Base-by-base conservation (phyloP, 495 filamentous ascomycete species). In the Poronia punctata region DNA sequence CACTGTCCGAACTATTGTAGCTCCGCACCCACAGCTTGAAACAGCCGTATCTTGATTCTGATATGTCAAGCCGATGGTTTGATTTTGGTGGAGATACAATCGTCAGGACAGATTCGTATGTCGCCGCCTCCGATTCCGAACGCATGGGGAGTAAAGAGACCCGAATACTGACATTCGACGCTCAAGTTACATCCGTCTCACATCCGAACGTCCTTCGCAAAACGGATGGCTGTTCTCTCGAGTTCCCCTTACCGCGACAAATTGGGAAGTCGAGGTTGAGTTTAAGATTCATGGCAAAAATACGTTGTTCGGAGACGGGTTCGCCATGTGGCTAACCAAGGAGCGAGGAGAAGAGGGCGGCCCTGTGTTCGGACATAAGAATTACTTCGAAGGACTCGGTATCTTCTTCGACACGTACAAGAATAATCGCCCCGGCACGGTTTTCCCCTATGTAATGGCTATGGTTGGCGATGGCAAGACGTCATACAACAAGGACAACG, bases 391-490 rank as follows among this genome's bases (percentile, higher is more conserved):
- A 54, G 93, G 93, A 9, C 75, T 99, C 10, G 93, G 92, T 27
- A 74, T 99, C 56, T 96, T 99, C 74, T 80, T 99, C 67, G 93
- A 99, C 59, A 99, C 93, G 32, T 99, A 99, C 71, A 99, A 99
- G 79, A 99, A 99, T 68, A 94, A 95, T 70, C 80, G 93, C 12
- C 93, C 93, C 7, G 93, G 93, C 7, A 81, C 83, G 12, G 82
- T 93, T 16, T 99, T 99, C 65, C 93, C 93, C 26, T 97, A 95
- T 53, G 84, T 99, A 51, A 94, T 96, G 88, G 93, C 93, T 35
- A 96, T 97, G 92, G 71, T 95, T 56, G 92, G 77, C 14, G 92
- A 99, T 61, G 88, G 92, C 21, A 66, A 84, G 59, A 94, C 83
- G 20, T 66, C 71, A 14, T 99, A 99, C 64, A 87, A 96, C 65